phyloP scores from a whole-genome alignment of 192 early-diverging fungal species.

The Anaeromyces robustus region DNA sequence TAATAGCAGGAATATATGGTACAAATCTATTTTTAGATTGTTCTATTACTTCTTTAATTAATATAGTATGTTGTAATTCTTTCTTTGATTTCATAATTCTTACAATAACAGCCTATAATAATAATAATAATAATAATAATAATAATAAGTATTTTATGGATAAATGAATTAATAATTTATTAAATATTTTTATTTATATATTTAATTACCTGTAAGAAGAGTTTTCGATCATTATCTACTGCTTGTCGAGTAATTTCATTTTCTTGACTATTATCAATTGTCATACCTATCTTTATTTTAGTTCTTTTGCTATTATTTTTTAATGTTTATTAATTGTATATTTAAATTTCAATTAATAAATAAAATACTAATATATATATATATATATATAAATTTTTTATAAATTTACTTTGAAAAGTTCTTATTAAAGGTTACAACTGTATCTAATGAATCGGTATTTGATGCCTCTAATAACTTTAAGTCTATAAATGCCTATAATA shows the following conservation, averaged over 20 bases:
- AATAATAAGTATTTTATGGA: no score
- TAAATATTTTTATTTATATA: background rate
- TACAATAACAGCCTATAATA: constrained; percentile 74
- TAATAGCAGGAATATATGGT: constrained; percentile 57
- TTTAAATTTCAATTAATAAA: no score
- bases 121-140: no score
- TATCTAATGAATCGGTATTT: background rate
- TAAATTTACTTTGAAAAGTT: background rate
- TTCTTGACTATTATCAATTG: constrained; percentile 41
- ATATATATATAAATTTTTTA: no score
- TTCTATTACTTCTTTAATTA: constrained; percentile 61
- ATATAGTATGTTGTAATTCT: constrained; percentile 39
- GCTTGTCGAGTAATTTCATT: constrained; percentile 33
- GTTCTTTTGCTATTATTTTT: constrained; percentile 65
- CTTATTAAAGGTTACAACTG: background rate
- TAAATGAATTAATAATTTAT: no score
- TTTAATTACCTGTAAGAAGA: constrained; percentile 43
- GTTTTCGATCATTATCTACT: constrained; percentile 62
- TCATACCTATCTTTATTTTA: constrained; percentile 56
- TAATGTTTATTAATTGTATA: constrained; percentile 1
- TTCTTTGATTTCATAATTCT: constrained; percentile 71
- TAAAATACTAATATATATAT: no score
- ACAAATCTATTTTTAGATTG: constrained; percentile 51
- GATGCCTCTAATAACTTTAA: background rate
- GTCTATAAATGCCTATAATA: background rate